Base-by-base conservation (phyloP, 2,329 filamentous ascomycete genomes). In the Fusarium pseudograminearum region DNA sequence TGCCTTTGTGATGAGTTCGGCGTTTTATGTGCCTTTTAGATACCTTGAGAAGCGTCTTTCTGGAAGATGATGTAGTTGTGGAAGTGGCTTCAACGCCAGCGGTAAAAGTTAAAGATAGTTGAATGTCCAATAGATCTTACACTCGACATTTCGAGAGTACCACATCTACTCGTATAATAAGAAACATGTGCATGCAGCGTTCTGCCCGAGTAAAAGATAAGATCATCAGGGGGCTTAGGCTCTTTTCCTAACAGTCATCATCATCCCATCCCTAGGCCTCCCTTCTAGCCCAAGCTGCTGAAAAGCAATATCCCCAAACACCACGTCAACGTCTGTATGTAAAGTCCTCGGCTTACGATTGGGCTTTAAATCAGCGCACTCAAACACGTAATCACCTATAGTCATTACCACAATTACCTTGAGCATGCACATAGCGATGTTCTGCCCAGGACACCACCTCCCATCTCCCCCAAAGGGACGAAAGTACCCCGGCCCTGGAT, bases 1-100 rank as follows among this genome's bases (percentile, higher is more conserved):
- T 75, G 88, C 88, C 0, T 85, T 90, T 72, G 81, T 82, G 30
- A 74, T 87, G 58, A 85, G 83, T 15, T 81, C 76, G 3, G 14
- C 86, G 33, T 75, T 81, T 28, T 87, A 86, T 57, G 51, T 85
- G 3, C 83, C 84, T 5, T 74, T 87, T 15, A 78, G 85, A 9
- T 81, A 78, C 72, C 51, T 82, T 0, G 85, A 87, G 77, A 83
- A 79, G 64, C 78, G 77, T 47, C 44, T 76, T 30, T 72, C 72
- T 15, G 74, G 73, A 20, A 63, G 76, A 44, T 77, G 57, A 72
- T 42, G 7, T 26, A n/a, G 15, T 12, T 3, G 4, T 6, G 3
- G 24, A 24, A 30, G 11, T 16, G 61, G 63, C 38, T 56, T 65
- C 63, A 65, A 54, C 50, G 34, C 53, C 30, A n/a, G 24, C 34